These are phyloP conservation scores for Chlorella vulgaris DNA, from an alignment of 139 green algal genomes.

Conservation along the genomic window DNA sequence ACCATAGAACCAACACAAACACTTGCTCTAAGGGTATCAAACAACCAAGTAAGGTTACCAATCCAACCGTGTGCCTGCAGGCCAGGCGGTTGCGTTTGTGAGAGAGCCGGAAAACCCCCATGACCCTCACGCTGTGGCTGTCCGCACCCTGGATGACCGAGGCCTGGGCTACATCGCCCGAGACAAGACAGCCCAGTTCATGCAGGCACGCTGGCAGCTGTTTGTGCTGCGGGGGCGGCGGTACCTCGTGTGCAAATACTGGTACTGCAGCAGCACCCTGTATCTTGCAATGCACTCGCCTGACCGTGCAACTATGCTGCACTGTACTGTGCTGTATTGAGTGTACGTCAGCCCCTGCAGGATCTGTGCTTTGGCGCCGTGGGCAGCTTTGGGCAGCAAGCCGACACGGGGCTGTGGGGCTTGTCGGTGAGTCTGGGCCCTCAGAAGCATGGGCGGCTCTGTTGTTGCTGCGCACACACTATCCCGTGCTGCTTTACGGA, in stretches of 20 bases:
- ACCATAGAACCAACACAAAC: too few relatives aligned
- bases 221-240: neutral
- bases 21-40: too few relatives aligned
- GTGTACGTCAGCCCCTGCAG: slow-evolving; percentile 23
- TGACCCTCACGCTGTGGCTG: slow-evolving; percentile 57
- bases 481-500: too few relatives aligned
- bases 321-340: too few relatives aligned
- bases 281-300: too few relatives aligned
- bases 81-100: slow-evolving; percentile 46
- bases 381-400: slow-evolving; percentile 1
- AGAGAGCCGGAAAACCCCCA: slow-evolving; percentile 50
- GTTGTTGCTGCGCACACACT: too few relatives aligned
- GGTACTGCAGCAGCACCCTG: too few relatives aligned
- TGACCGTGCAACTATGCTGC: too few relatives aligned
- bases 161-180: slow-evolving; percentile 56
- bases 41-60: too few relatives aligned
- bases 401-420: slow-evolving; percentile 10
- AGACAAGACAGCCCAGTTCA: slow-evolving; percentile 36
- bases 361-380: slow-evolving; percentile 25
- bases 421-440: slow-evolving; percentile 14
- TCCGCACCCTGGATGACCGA: slow-evolving; percentile 41
- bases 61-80: slow-evolving; percentile 20
- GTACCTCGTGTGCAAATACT: neutral
- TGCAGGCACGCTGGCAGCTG: neutral
- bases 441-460: too few relatives aligned